phyloP scores from a whole-genome alignment of 179 eudicot genomes.

The Heliamphora pulchella region DNA sequence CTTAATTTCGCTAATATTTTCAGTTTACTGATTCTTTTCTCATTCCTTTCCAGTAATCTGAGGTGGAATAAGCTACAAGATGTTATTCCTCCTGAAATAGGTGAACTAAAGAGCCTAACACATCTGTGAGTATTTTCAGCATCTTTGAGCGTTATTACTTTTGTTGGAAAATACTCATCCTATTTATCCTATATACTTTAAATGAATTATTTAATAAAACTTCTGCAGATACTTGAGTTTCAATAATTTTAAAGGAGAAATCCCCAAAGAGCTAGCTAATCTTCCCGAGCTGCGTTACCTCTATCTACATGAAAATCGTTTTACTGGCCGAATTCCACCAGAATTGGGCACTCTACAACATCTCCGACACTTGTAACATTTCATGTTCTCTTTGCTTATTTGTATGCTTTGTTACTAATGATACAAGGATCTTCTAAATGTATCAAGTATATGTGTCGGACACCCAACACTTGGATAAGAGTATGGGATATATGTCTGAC shows the following conservation, averaged over 20 bases:
- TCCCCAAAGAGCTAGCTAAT: slow-evolving; percentile 92
- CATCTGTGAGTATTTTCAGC: slow-evolving; percentile 65
- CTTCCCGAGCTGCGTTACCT: slow-evolving; percentile 82
- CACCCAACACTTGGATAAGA: no score
- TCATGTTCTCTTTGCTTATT: background rate
- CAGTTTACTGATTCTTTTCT: slow-evolving; percentile 8
- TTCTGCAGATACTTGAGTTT: slow-evolving; percentile 80
- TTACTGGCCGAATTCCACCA: slow-evolving; percentile 82
- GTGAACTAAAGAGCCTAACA: slow-evolving; percentile 89
- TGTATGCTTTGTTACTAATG: background rate
- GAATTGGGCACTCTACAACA: slow-evolving; percentile 81
- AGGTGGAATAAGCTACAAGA: slow-evolving; percentile 99
- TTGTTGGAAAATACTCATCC: background rate
- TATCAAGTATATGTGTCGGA: no score
- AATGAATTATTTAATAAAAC: background rate
- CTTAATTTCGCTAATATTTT: no score
- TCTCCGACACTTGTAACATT: slow-evolving; percentile 72
- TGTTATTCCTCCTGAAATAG: slow-evolving; percentile 90
- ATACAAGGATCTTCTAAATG: no score
- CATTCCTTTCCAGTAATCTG: slow-evolving; percentile 53
- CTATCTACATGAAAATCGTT: slow-evolving; percentile 88
- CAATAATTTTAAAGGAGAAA: slow-evolving; percentile 93
- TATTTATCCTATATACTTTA: background rate
- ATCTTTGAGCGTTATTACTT: slow-evolving; percentile 4
- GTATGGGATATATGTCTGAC: no score